Percentiles rank a stretch among this genome's conserved stretches.
Evolutionary conservation across 257 asterid genomes (phyloP).

Genomic region (Plantago elongata): DNA sequence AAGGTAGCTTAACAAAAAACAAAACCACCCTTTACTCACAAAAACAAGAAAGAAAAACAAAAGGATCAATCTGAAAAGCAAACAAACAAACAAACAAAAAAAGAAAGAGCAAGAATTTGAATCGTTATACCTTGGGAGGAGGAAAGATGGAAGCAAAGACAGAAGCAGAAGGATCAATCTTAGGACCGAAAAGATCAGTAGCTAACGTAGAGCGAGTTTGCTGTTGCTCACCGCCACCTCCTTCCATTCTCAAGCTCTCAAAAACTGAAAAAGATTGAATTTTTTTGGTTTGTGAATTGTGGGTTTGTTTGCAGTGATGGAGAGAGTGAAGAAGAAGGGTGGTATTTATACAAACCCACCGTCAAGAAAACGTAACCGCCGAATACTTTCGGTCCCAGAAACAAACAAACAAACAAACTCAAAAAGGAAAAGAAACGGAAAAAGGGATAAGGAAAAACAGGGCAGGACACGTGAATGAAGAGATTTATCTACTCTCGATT

Average conservation of each 20-base stretch:
- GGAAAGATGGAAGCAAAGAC: slow-evolving; percentile 62
- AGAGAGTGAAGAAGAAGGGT: slow-evolving; percentile 6
- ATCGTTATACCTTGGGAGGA: slow-evolving; percentile 51
- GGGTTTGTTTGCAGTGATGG: background rate
- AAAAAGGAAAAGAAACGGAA: slow-evolving; percentile 29
- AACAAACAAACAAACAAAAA: background rate
- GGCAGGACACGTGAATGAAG: slow-evolving; percentile 45
- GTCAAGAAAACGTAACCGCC: slow-evolving; percentile 55
- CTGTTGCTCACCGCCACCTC: slow-evolving; percentile 66
- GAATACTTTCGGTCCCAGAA: slow-evolving; percentile 37
- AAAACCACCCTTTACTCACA: slow-evolving; percentile 5
- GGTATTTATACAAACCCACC: slow-evolving; percentile 49
- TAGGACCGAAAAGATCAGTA: slow-evolving; percentile 85
- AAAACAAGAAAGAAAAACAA: no score
- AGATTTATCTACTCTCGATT: background rate
- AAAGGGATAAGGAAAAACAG: slow-evolving; percentile 24
- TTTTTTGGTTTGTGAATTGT: background rate
- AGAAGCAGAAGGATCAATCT: slow-evolving; percentile 48
- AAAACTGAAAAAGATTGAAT: background rate
- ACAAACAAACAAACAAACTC: slow-evolving; percentile 21
- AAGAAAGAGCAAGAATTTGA: background rate
- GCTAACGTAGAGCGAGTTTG: slow-evolving; percentile 65
- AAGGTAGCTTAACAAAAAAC: background rate
- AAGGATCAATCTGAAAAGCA: background rate
- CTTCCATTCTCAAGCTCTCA: slow-evolving; percentile 11